Conservation (phyloP, 805 yeast genomes). For the Candida sakaeoensis region DNA sequence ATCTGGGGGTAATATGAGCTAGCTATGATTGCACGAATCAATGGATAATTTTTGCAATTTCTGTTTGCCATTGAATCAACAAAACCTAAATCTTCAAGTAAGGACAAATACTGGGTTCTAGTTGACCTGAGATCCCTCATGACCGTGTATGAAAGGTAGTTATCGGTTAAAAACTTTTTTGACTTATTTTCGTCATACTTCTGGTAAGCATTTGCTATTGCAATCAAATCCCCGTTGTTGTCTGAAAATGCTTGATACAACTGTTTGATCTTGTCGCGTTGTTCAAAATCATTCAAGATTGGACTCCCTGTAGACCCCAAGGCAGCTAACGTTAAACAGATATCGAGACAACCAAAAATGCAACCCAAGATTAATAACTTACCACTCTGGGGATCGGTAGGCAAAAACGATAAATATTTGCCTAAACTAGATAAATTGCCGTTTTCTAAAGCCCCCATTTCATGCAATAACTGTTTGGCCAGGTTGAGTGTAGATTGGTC, state of each 20-base stretch:
- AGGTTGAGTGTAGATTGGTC: constrained; percentile 44
- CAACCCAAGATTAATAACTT: constrained; percentile 77
- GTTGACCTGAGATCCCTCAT: constrained; percentile 72
- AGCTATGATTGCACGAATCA: constrained; percentile 66
- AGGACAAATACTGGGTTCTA: constrained; percentile 62
- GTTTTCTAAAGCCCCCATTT: constrained; percentile 66
- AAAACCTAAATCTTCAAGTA: constrained; percentile 77
- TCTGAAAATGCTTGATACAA: constrained; percentile 38
- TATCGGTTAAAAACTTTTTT: constrained; percentile 49
- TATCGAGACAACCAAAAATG: constrained; percentile 76
- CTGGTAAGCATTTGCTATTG: constrained; percentile 56
- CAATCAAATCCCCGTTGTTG: constrained; percentile 73
- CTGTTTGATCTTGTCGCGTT: constrained; percentile 59
- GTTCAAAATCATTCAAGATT: constrained; percentile 58
- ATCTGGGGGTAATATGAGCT: constrained; percentile 83
- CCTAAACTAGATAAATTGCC: constrained; percentile 71
- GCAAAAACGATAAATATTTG: constrained; percentile 70
- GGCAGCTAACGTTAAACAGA: constrained; percentile 78
- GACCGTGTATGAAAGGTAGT: constrained; percentile 58
- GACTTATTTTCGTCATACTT: constrained; percentile 40
- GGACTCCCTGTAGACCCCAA: constrained; percentile 72
- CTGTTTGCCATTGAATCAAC: constrained; percentile 44
- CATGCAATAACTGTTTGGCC: constrained; percentile 51
- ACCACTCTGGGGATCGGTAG: constrained; percentile 83
- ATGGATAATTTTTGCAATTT: constrained; percentile 45